phyloP scores from a whole-genome alignment of 441 rosid species.

The Populus hybrid region DNA sequence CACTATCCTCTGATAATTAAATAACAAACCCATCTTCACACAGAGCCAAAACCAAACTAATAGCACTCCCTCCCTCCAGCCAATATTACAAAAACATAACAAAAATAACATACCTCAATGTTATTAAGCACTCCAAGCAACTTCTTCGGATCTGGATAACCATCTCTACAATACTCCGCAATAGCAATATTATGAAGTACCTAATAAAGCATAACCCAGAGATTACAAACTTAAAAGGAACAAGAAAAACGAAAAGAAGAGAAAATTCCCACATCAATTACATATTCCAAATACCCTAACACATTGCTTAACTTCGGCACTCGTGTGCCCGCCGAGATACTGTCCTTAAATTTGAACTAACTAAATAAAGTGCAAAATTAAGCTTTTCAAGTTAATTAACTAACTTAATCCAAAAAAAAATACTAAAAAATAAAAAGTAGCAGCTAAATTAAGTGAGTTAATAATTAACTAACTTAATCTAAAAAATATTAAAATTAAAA shows the following conservation, averaged over 20 bases:
- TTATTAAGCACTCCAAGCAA: constrained; percentile 62
- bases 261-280: not conserved
- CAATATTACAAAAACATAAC: not conserved
- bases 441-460: not conserved
- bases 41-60: not conserved
- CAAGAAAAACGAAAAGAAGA: not conserved
- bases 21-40: not conserved
- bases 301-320: not conserved
- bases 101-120: constrained; percentile 56
- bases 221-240: constrained; percentile 3
- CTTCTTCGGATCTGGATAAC: constrained; percentile 73
- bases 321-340: not conserved
- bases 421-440: not conserved
- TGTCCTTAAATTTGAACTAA: not conserved
- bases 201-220: constrained; percentile 35
- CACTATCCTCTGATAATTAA: not conserved
- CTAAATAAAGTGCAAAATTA: not conserved
- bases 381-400: not conserved
- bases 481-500: not conserved
- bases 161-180: constrained; percentile 65
- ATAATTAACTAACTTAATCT: not conserved
- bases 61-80: not conserved
- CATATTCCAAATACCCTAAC: not conserved
- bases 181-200: constrained; percentile 93
- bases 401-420: not conserved